Conservation (phyloP, 108 stramenopile species). For the Cyclotella choctawhatcheeana region DNA sequence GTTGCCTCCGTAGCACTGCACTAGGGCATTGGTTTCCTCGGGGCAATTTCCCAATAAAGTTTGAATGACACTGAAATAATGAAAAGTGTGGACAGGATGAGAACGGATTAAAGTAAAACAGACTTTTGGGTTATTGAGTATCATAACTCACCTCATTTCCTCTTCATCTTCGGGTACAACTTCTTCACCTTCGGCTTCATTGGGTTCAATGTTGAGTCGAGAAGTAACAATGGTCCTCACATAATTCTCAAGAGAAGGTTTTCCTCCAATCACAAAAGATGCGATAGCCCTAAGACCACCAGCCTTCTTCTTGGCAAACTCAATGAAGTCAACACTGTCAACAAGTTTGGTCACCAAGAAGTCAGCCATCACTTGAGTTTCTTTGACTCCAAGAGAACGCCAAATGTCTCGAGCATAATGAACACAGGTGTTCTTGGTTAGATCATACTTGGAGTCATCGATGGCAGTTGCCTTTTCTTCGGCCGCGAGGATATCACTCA, state of each 20-base stretch:
- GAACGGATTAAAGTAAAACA: too few relatives aligned
- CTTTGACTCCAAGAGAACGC: slow-evolving; percentile 2
- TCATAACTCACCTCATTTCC: too few relatives aligned
- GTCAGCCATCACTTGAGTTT: slow-evolving; percentile 2
- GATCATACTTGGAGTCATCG: slow-evolving; percentile 2
- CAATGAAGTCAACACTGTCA: not conserved
- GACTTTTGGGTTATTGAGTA: too few relatives aligned
- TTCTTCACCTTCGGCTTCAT: too few relatives aligned
- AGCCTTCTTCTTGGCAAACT: not conserved
- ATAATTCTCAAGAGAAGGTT: not conserved
- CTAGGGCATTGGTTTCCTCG: too few relatives aligned
- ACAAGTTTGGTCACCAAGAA: slow-evolving; percentile 7
- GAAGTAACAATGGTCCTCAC: not conserved
- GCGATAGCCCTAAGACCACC: not conserved
- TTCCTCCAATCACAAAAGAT: not conserved
- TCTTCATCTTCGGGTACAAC: too few relatives aligned
- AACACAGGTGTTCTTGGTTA: not conserved
- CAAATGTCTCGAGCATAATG: slow-evolving; percentile 11
- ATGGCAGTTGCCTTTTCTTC: slow-evolving; percentile 11
- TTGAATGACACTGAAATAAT: too few relatives aligned
- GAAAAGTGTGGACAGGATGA: too few relatives aligned
- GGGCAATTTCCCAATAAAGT: too few relatives aligned
- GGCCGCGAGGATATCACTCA: slow-evolving; percentile 1
- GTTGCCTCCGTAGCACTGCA: too few relatives aligned
- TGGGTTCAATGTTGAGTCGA: not conserved